Conservation (phyloP, 805 yeast genomes). For the Wickerhamomyces alni region DNA sequence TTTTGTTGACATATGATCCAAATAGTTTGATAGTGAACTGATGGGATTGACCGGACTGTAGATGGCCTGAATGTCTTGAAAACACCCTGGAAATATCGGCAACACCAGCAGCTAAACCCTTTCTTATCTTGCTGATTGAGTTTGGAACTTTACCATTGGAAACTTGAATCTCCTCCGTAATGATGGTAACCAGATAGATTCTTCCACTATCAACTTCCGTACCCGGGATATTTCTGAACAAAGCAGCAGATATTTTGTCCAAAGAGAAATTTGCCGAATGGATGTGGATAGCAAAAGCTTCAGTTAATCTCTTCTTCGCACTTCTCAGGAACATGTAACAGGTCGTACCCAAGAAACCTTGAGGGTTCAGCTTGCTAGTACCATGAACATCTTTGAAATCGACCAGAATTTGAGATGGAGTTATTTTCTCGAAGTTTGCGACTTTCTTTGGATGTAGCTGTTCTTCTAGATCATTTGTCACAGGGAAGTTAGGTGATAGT, state of each 20-base stretch:
- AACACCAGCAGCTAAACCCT: constrained; percentile 86
- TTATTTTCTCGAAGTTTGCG: constrained; percentile 40
- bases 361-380: constrained; percentile 53
- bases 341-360: constrained; percentile 63
- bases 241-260: constrained; percentile 70
- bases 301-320: constrained; percentile 59
- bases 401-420: constrained; percentile 58
- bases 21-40: constrained; percentile 66
- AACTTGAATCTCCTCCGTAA: constrained; percentile 63
- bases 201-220: constrained; percentile 57
- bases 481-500: constrained; percentile 66
- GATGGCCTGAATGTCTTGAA: constrained; percentile 54
- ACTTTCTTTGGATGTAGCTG: constrained; percentile 41
- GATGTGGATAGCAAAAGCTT: constrained; percentile 69
- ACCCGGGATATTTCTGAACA: constrained; percentile 71
- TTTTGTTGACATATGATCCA: constrained; percentile 53
- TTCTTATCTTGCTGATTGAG: constrained; percentile 41
- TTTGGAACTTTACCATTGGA: constrained; percentile 18
- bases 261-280: constrained; percentile 52
- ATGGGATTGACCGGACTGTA: constrained; percentile 57
- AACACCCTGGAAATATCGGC: constrained; percentile 78
- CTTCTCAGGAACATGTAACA: constrained; percentile 71
- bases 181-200: constrained; percentile 68
- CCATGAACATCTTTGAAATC: constrained; percentile 70
- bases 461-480: constrained; percentile 27